Evolutionary conservation across 1,139 yeast genomes (phyloP), one percentile per base, ranked within the genome.

Genomic region (Candida glucosophila): DNA sequence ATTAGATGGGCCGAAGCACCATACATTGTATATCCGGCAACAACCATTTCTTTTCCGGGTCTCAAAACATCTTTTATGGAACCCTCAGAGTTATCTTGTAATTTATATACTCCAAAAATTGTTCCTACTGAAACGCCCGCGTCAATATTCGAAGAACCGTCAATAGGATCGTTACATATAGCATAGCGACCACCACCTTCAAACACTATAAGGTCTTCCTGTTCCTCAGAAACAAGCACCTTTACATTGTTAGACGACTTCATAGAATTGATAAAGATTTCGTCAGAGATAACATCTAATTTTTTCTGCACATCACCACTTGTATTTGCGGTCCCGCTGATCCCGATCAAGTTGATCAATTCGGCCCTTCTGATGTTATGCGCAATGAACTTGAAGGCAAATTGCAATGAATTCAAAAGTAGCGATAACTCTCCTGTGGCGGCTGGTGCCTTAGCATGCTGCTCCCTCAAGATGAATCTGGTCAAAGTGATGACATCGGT

Each of bases 81-180:
- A 22, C 97, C 97, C 21, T 67, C 58, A 16, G 93, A 79, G 36
- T 74, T 78, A 7, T 78, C 80, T 35, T 63, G 60, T 40, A 90
- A 64, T 42, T 76, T 73, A 63, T 86, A 90, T 34, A 90, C 73
- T 27, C 97, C 96, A 39, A 90, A 92, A 43, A 90, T 90, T 28
- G 98, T 90, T 35, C 98, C 98, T 23, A 90, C 98, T 11, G 96
- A 85, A 22, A 90, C 97, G 58, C 98, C 98, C 13, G 98, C 98
- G 51, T 90, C 98, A 50, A 90, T 69, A 54, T 90, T 90, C 30
- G 95, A 83, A 6, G 95, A 83, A 24, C 98, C 98, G 52, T 90
- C 98, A 49, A 90, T 90, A 32, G 98, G 98, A 52, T 90, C 98
- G 46, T 97, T 88, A 41, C 95, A 94, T 26, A 90, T 95, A 11